These are phyloP conservation scores for Hypoxylon intermedium DNA, from an alignment of 495 filamentous ascomycete genomes.

Conservation along the genomic window DNA sequence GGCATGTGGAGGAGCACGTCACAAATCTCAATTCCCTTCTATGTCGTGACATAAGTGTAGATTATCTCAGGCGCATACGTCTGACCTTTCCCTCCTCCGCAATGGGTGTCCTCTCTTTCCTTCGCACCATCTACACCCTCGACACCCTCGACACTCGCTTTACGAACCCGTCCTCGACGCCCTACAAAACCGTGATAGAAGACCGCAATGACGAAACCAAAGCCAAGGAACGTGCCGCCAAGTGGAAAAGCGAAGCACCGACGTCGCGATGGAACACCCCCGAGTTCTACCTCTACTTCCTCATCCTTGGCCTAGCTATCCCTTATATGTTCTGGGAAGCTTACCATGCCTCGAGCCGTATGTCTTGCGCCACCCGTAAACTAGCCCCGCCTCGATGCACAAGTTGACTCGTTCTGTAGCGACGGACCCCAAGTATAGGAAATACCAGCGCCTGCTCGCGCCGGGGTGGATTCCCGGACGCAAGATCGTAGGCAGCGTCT, in stretches of 20 bases:
- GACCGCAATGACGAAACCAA: conserved; percentile 42
- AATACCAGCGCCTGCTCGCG: conserved; percentile 72
- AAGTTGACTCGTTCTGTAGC: conserved; percentile 56
- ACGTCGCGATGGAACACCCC: conserved; percentile 80
- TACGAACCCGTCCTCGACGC: conserved; percentile 71
- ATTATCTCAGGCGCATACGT: conserved; percentile 21
- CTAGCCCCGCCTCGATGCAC: not conserved
- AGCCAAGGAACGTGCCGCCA: conserved; percentile 44
- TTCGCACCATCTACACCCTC: conserved; percentile 75
- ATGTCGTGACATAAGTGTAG: conserved; percentile 18
- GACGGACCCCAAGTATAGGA: conserved; percentile 79
- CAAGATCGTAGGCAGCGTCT: conserved; percentile 70
- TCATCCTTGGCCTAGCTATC: conserved; percentile 70
- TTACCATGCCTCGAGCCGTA: conserved; percentile 87
- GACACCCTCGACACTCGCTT: conserved; percentile 95
- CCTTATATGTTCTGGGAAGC: conserved; percentile 91
- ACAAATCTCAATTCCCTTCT: conserved; percentile 14
- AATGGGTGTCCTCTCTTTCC: conserved; percentile 50
- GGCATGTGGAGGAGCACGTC: conserved; percentile 14
- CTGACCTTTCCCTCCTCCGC: conserved; percentile 16
- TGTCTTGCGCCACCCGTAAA: conserved; percentile 29
- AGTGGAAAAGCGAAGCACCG: conserved; percentile 52
- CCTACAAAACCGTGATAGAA: conserved; percentile 61
- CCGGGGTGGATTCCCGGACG: conserved; percentile 95
- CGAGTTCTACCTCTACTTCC: conserved; percentile 85